Conservation (phyloP, 2,329 filamentous ascomycete genomes). For the Aspergillus luchuensis region DNA sequence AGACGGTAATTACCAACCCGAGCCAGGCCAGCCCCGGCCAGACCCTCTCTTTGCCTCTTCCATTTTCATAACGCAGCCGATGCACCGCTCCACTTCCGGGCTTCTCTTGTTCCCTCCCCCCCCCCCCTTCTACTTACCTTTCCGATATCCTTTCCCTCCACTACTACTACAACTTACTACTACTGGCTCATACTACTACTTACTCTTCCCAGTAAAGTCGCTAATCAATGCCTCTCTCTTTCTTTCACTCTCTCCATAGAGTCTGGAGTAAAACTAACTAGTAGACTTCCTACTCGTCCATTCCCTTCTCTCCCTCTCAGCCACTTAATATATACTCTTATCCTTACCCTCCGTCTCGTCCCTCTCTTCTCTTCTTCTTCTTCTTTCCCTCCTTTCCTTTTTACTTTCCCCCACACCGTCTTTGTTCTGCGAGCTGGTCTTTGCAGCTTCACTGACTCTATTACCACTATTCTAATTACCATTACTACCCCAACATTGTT, state of each 20-base stretch:
- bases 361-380: neutral
- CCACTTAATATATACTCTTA: constrained; percentile 1
- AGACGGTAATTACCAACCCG: neutral
- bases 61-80: neutral
- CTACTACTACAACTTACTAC: too few relatives aligned
- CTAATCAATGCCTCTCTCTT: neutral
- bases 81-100: constrained; percentile 1
- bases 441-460: constrained; percentile 19
- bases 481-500: neutral
- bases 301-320: constrained; percentile 2
- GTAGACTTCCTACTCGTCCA: constrained; percentile 6
- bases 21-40: neutral
- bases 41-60: neutral
- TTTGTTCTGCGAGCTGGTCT: constrained; percentile 28
- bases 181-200: constrained; percentile 1
- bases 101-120: neutral
- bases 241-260: neutral
- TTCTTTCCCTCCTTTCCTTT: neutral
- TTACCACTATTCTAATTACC: too few relatives aligned
- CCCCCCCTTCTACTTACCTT: constrained; percentile 2
- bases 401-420: constrained; percentile 8
- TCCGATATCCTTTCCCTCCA: constrained; percentile 6
- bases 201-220: constrained; percentile 1
- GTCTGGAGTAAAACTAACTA: neutral
- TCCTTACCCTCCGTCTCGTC: constrained; percentile 6